Evolutionary conservation across 2,329 filamentous ascomycete genomes (phyloP), one percentile per base, ranked within the genome.

Genomic region (Fusarium citri): DNA sequence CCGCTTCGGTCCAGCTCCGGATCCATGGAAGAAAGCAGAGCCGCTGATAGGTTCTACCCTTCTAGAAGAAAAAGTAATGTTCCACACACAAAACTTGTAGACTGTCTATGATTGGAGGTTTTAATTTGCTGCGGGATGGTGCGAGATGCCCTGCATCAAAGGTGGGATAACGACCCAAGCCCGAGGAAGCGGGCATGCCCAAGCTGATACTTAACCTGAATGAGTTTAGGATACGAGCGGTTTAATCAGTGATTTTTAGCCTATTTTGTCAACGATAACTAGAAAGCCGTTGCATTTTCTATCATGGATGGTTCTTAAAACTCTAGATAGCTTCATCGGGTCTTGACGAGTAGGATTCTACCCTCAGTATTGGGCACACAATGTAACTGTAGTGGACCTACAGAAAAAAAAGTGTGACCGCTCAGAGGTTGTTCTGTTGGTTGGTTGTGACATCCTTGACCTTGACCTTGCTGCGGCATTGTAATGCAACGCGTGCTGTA

Each of bases 371-470:
- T 23, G 9, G 47, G 47, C 20, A 23, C 20, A 3, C 22, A 40
- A 34, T 40, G 48, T 40, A 20, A 37, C 48, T 37, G 48, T 50
- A 50, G 25, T n/a, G 16, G 25, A 22, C 25, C 47, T 22, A 23
- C 20, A 34, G 8, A 23, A 23, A n/a, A n/a, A 28, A 14, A 23
- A 23, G 28, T 34, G 43, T 46, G 43, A 47, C 41, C 41, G 25
- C 16, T 20, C 31, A 63, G 23, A 48, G 22, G 14, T 26, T 28
- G 45, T 47, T 28, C 47, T 12, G 47, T 50, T 49, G 47, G 31
- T 51, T 37, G 18, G 23, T 49, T 16, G 22, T 34, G 22, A 34
- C 37, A 64, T 25, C 60, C 60, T 64, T 58, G 57, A 15, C n/a
- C 25, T n/a, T 41, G 26, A 26, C 34, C 34, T 37, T 51, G 49